Base-by-base conservation (phyloP, 2,329 filamentous ascomycete genomes). In the Trichoderma simmonsii region DNA sequence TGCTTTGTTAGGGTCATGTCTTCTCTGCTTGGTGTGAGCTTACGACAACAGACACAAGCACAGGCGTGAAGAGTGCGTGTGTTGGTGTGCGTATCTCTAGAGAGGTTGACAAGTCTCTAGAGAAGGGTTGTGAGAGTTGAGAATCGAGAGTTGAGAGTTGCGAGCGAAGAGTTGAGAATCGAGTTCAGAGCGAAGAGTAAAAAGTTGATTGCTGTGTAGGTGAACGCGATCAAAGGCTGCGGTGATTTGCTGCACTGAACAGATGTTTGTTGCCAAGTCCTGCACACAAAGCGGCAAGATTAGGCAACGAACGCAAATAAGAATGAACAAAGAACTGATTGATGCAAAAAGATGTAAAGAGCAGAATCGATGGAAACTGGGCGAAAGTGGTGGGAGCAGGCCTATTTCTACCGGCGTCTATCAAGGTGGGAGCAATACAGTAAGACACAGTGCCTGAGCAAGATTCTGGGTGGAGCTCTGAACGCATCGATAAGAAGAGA, bases 1-100 rank as follows among this genome's bases (percentile, higher is more conserved):
- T 84, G 83, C 76, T 80, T 84, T 73, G 85, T 85, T 81, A 86
- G 83, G 82, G 83, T 80, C 87, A 89, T 89, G 79, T 81, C 81
- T 81, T 82, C 77, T 79, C 72, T 74, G 79, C 77, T 80, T 81
- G 79, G 77, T 77, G 77, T 79, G 78, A 78, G 78, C 82, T 85
- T 85, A 85, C 83, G 83, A 83, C 82, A 75, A 77, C 79, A 77
- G 78, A 80, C 81, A 83, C 82, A 80, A 76, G 75, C 80, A 82
- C 80, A 74, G 63, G 70, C 34, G 59, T 14, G 18, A 34, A 32
- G 18, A 54, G 66, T 71, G 59, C 48, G 71, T 74, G 77, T 73
- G 75, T 71, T 71, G 69, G 36, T 71, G 69, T 54, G 69, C 68
- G 68, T 71, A 64, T 43, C 18, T 43, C 3, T 32, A 57, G 67